Evolutionary conservation across 2,329 filamentous ascomycete genomes (phyloP).

Genomic region (Rhinocladiella similis): DNA sequence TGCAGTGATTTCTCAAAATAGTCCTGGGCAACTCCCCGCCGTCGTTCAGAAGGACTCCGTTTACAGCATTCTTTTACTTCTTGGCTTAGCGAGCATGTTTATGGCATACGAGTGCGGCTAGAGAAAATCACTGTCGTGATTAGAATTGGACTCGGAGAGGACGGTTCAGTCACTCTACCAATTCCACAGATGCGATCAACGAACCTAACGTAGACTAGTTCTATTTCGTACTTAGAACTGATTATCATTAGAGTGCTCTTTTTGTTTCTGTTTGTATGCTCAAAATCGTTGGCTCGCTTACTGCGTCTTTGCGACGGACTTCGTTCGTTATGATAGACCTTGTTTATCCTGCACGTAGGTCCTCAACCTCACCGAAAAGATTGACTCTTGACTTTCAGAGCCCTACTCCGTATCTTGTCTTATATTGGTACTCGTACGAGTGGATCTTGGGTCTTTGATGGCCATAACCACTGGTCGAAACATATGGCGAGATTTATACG

Average conservation of each 20-base stretch:
- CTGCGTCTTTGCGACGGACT: no score
- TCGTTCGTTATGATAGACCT: no score
- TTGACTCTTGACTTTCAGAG: no score
- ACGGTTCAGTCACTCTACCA: background rate
- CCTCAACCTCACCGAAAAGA: no score
- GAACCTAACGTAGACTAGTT: background rate
- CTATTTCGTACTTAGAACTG: background rate
- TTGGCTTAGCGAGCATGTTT: background rate
- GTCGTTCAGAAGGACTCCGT: background rate
- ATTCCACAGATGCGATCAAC: background rate
- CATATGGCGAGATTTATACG: background rate
- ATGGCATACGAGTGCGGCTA: background rate
- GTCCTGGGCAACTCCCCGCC: background rate
- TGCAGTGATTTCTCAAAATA: constrained; percentile 22
- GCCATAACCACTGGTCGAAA: no score
- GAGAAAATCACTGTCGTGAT: background rate
- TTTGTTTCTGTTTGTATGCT: background rate
- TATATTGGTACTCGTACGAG: background rate
- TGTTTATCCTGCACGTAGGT: no score
- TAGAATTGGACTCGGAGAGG: background rate
- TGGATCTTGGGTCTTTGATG: background rate
- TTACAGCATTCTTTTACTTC: background rate
- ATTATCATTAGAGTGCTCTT: background rate
- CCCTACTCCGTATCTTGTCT: no score
- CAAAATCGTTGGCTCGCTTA: no score